A percentile compares a stretch with the other conserved stretches of the same genome.
phyloP scores from a whole-genome alignment of 2,329 filamentous ascomycete genomes.

The Hymenoscyphus salicellus region DNA sequence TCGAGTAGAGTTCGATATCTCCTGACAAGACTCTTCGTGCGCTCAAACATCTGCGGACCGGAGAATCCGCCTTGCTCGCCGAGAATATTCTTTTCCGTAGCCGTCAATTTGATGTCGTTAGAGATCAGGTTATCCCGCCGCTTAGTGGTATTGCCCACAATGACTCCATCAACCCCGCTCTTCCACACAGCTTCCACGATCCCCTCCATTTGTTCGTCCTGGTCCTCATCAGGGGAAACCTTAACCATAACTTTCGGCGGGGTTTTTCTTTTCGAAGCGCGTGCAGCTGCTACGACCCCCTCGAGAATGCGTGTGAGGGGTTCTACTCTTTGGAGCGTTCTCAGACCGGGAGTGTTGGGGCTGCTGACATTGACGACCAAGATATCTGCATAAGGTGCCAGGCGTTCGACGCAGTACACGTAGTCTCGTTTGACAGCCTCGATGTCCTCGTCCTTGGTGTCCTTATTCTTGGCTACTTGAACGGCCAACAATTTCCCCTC shows the following conservation, averaged over 20 bases:
- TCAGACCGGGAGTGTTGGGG: slow-evolving; percentile 89
- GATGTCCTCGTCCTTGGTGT: slow-evolving; percentile 80
- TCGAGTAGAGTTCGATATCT: slow-evolving; percentile 73
- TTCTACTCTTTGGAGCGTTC: slow-evolving; percentile 79
- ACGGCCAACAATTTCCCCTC: slow-evolving; percentile 79
- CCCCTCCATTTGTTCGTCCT: slow-evolving; percentile 76
- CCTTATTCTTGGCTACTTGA: slow-evolving; percentile 96
- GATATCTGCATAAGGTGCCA: slow-evolving; percentile 88
- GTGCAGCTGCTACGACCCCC: slow-evolving; percentile 78
- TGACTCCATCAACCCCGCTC: slow-evolving; percentile 88
- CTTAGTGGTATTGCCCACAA: slow-evolving; percentile 97
- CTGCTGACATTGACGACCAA: slow-evolving; percentile 98
- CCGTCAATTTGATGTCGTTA: slow-evolving; percentile 59
- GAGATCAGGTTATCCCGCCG: slow-evolving; percentile 70
- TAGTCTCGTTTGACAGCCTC: slow-evolving; percentile 78
- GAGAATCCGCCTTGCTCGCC: slow-evolving; percentile 84
- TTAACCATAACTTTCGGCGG: slow-evolving; percentile 94
- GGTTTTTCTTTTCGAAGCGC: slow-evolving; percentile 63
- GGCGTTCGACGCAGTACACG: slow-evolving; percentile 78
- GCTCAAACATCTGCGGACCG: slow-evolving; percentile 81
- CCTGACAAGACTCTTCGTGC: slow-evolving; percentile 73
- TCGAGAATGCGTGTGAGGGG: slow-evolving; percentile 77
- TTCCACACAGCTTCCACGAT: slow-evolving; percentile 82
- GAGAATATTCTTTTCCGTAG: slow-evolving; percentile 64
- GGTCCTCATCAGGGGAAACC: slow-evolving; percentile 92